Evolutionary conservation across 768 basidiomycete species (phyloP), one percentile per base, ranked within the genome.

Genomic region (Tulasnella sp.): DNA sequence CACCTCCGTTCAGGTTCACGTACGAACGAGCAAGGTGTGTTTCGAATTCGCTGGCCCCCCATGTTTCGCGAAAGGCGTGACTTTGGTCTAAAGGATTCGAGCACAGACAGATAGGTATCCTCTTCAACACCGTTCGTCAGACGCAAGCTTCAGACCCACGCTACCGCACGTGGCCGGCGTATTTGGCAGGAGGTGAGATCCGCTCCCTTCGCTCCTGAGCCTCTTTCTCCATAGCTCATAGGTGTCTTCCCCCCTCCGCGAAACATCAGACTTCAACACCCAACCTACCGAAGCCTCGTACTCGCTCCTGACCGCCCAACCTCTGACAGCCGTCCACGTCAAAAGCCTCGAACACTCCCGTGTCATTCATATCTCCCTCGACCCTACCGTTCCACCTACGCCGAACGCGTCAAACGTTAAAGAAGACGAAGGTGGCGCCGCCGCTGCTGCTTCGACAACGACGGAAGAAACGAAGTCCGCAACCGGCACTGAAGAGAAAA

Each of bases 201-300:
- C 46, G 32, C 10, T 26, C 35, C 16, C 79, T 55, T 29, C 29
- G 20, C 51, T 70, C 13, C 2, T 13, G 11, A 40, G 1, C 40
- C 40, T 13, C 40, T 40, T 40, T 40, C 40, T 40, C 61, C 15
- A 48, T n/a, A 70, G 39, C 42, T 29, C 5, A 57, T n/a, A 7
- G n/a, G n/a, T n/a, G n/a, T n/a, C n/a, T n/a, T 40, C 11, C 15
- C 15, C 15, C 13, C 15, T 44, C 15, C 15, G 44, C 57, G 23
- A 67, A 48, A 79, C 71, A n/a, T 71, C 75, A 96, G 96, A 99
- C 84, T 95, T 98, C 85, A 99, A 98, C 83, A 93, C 94, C 75
- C 84, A 90, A 18, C 97, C 97, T 0, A 87, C 87, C 79, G 95
- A 96, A 82, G 86, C 93, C 5, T 89, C 90, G 0, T 98, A 99